Percentiles rank a stretch among this genome's conserved stretches.
Evolutionary conservation across 306 rosid genomes (phyloP).

Genomic region (Rosa lucieae): DNA sequence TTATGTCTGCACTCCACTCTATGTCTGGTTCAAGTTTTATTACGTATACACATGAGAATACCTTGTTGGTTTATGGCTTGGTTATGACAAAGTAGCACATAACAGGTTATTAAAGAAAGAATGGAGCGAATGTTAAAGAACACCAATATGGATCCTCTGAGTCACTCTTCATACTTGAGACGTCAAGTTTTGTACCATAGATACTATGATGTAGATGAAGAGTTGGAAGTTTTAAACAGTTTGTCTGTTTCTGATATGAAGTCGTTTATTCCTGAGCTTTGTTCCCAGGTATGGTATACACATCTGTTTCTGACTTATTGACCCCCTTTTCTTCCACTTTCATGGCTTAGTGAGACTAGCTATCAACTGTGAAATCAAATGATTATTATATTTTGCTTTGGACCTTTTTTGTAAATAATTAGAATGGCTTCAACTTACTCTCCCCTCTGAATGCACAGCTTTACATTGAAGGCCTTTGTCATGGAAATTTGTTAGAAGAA

Average conservation of each 20-base stretch:
- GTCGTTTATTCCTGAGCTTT: conserved; percentile 67
- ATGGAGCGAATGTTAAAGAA: conserved; percentile 78
- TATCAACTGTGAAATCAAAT: not conserved
- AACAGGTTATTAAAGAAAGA: conserved; percentile 83
- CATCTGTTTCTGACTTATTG: not conserved
- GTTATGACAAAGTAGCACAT: conserved; percentile 30
- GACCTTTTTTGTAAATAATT: not conserved
- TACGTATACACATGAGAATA: not conserved
- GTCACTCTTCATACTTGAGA: conserved; percentile 81
- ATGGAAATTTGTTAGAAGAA: conserved; percentile 77
- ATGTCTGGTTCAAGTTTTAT: conserved; percentile 2
- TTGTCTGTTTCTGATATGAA: conserved; percentile 64
- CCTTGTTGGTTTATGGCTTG: conserved; percentile 25
- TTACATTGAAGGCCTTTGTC: conserved; percentile 89
- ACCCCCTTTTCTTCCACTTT: not conserved
- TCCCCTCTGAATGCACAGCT: conserved; percentile 48
- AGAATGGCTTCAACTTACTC: conserved; percentile 19
- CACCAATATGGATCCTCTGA: conserved; percentile 86
- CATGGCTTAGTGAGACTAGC: not conserved
- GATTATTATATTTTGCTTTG: not conserved
- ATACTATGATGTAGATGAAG: conserved; percentile 75
- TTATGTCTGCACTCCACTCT: not conserved
- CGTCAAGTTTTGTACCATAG: conserved; percentile 72
- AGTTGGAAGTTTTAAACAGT: conserved; percentile 47
- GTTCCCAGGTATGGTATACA: conserved; percentile 64